Conservation (phyloP, 2,329 filamentous ascomycete genomes). For the Cytospora mali region DNA sequence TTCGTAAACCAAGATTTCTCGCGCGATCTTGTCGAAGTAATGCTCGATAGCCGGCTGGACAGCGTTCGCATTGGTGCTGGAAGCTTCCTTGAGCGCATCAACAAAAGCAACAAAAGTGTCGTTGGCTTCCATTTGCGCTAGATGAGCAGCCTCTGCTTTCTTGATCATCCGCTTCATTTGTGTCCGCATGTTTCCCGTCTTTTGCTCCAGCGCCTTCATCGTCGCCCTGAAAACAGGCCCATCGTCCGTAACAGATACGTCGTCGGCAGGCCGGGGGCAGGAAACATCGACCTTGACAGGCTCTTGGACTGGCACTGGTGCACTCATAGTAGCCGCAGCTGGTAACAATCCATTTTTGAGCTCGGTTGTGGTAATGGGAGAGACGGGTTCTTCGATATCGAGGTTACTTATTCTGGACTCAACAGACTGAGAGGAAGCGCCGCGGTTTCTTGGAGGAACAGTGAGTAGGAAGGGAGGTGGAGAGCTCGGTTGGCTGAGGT, state of each 20-base stretch:
- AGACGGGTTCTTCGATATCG: conserved; percentile 65
- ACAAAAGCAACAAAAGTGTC: conserved; percentile 82
- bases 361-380: conserved; percentile 46
- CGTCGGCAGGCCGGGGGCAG: conserved; percentile 82
- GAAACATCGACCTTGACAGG: conserved; percentile 83
- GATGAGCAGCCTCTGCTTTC: conserved; percentile 85
- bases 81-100: conserved; percentile 83
- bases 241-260: conserved; percentile 83
- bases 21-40: conserved; percentile 96
- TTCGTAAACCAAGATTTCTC: conserved; percentile 87
- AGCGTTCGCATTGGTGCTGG: conserved; percentile 88
- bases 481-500: conserved; percentile 62
- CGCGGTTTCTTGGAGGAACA: conserved; percentile 74
- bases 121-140: conserved; percentile 81
- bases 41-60: conserved; percentile 97
- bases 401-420: conserved; percentile 78
- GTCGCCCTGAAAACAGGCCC: conserved; percentile 95
- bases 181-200: conserved; percentile 89
- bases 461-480: conserved; percentile 73
- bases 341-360: conserved; percentile 31
- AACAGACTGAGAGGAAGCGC: conserved; percentile 85
- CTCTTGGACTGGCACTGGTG: conserved; percentile 40
- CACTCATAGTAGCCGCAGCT: conserved; percentile 3
- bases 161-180: conserved; percentile 97
- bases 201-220: conserved; percentile 94